phyloP scores from a whole-genome alignment of 345 rosid genomes.

The Rhodamnia rubescens region DNA sequence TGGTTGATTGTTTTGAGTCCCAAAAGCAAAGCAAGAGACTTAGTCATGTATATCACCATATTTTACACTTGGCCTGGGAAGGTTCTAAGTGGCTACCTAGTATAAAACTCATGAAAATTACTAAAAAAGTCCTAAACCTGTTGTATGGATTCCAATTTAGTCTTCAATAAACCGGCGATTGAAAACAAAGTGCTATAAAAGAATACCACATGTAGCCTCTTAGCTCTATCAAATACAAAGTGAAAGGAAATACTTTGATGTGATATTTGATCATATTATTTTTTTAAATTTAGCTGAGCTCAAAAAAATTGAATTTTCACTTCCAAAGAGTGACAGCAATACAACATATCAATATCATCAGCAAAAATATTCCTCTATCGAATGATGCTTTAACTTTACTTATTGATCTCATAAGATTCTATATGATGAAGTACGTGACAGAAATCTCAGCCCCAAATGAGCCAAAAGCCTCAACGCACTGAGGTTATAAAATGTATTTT shows the following conservation, averaged over 20 bases:
- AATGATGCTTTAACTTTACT: background rate
- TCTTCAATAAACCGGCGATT: background rate
- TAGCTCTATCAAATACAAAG: background rate
- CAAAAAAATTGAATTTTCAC: background rate
- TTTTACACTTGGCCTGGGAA: too few species aligned
- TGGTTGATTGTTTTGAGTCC: too few species aligned
- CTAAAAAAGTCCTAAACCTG: too few species aligned
- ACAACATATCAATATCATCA: background rate
- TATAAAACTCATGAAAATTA: too few species aligned
- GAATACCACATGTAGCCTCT: background rate
- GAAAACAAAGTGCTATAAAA: background rate
- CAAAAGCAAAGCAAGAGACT: background rate
- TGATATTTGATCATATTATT: background rate
- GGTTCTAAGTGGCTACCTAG: too few species aligned
- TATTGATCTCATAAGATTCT: background rate
- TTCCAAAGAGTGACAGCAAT: background rate
- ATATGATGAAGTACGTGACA: background rate
- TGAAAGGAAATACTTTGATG: background rate
- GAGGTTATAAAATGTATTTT: background rate
- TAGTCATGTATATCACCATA: background rate
- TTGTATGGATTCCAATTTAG: too few species aligned
- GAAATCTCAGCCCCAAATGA: background rate
- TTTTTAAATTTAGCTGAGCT: background rate
- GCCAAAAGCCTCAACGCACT: background rate
- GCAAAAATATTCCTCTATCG: background rate